Conservation (phyloP, 345 rosid genomes). For the Sisymbrium irio region DNA sequence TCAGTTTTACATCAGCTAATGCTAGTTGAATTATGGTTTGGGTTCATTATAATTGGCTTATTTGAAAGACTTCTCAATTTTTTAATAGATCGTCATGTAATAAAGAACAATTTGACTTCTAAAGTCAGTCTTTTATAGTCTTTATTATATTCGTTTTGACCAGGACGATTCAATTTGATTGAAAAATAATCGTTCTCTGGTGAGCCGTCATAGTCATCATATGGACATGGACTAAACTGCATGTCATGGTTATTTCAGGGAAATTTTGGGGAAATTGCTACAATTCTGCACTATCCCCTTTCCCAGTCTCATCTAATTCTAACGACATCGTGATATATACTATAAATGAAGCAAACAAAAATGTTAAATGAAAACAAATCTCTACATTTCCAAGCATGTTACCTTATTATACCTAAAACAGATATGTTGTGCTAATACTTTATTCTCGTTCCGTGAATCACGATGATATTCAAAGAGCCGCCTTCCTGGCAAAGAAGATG, state of each 20-base stretch:
- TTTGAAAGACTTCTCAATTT: constrained; percentile 18
- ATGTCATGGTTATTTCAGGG: constrained; percentile 16
- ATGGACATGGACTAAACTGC: constrained; percentile 17
- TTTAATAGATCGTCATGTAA: not conserved
- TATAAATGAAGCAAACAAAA: not conserved
- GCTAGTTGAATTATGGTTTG: constrained; percentile 20
- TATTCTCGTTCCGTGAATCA: not conserved
- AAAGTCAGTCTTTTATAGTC: constrained; percentile 14
- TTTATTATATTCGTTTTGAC: constrained; percentile 15
- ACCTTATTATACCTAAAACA: not conserved
- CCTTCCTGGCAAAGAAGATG: constrained; percentile 15
- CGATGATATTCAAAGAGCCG: not conserved
- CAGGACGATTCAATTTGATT: not conserved
- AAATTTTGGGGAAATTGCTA: constrained; percentile 27
- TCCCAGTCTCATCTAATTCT: not conserved
- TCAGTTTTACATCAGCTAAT: constrained; percentile 8
- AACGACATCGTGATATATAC: not conserved
- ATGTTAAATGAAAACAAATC: not conserved
- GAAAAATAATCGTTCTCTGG: not conserved
- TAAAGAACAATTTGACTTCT: constrained; percentile 29
- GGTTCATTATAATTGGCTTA: constrained; percentile 11
- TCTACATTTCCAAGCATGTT: not conserved
- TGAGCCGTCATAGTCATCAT: constrained; percentile 24
- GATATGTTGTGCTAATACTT: not conserved
- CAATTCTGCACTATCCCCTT: not conserved